Conservation (phyloP, 495 filamentous ascomycete genomes). For the Hypoxylon intermedium region DNA sequence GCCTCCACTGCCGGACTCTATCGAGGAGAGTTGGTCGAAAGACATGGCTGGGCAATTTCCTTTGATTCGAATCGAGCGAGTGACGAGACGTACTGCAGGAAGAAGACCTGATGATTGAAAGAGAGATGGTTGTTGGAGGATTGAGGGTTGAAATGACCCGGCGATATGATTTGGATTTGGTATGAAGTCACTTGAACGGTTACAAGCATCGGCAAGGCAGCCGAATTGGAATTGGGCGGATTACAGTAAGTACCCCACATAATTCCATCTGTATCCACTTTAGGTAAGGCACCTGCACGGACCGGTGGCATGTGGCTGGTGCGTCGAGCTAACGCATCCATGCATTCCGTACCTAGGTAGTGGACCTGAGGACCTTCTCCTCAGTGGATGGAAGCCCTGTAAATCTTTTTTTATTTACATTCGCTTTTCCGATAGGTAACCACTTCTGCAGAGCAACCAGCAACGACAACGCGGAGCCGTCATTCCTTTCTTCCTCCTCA, state of each 20-base stretch:
- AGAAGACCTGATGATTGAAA: constrained; percentile 5
- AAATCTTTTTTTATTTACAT: constrained; percentile 36
- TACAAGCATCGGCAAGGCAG: constrained; percentile 12
- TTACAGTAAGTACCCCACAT: neutral
- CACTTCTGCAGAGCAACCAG: constrained; percentile 29
- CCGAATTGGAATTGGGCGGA: constrained; percentile 23
- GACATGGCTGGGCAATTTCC: constrained; percentile 68
- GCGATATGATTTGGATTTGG: neutral
- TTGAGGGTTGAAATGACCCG: neutral
- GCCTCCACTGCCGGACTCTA: constrained; percentile 69
- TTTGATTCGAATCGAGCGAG: constrained; percentile 8
- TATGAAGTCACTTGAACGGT: neutral
- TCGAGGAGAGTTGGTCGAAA: constrained; percentile 81
- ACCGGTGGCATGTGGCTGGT: too few relatives aligned
- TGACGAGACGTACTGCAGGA: neutral
- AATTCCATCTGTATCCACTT: neutral
- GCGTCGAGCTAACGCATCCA: constrained; percentile 9
- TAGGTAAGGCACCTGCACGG: too few relatives aligned
- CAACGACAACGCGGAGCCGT: neutral
- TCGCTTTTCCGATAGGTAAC: constrained; percentile 16
- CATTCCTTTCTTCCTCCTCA: constrained; percentile 16
- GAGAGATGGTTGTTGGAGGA: constrained; percentile 6
- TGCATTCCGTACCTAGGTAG: constrained; percentile 1
- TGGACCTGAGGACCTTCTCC: constrained; percentile 3
- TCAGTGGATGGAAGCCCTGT: constrained; percentile 13